These are phyloP conservation scores for Bruguiera parviflora DNA, from an alignment of 345 rosid genomes.

Conservation along the genomic window DNA sequence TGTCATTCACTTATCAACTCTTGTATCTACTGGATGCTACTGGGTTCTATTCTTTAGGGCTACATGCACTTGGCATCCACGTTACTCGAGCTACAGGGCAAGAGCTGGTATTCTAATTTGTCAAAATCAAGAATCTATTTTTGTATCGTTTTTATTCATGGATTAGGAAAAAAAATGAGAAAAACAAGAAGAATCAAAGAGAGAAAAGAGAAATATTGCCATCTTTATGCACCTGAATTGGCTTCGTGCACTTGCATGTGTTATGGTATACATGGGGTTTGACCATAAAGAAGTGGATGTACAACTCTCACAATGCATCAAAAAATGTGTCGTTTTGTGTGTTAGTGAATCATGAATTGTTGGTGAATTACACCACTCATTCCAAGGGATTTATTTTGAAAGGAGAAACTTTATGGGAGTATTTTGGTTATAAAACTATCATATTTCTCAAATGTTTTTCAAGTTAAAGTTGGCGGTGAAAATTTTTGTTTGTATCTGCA, in stretches of 20 bases:
- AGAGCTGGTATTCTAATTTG: slow-evolving; percentile 64
- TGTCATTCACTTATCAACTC: slow-evolving; percentile 85
- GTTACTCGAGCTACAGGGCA: slow-evolving; percentile 99
- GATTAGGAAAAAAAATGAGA: not conserved
- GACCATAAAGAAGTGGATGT: no score
- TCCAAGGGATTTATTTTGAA: not conserved
- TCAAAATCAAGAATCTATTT: slow-evolving; percentile 7
- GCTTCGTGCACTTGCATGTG: no score
- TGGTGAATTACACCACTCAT: not conserved
- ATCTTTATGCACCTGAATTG: no score
- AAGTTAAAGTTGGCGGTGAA: not conserved
- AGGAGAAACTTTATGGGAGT: not conserved
- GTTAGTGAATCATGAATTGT: not conserved
- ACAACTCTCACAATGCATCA: no score
- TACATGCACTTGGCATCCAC: slow-evolving; percentile 90
- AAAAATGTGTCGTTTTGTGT: no score
- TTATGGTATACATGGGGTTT: no score
- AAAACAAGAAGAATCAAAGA: no score
- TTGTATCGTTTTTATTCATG: not conserved
- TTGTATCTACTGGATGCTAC: slow-evolving; percentile 94
- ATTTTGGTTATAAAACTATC: not conserved
- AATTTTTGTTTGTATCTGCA: not conserved
- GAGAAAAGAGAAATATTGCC: no score
- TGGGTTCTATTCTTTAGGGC: slow-evolving; percentile 84
- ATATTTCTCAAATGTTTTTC: not conserved